phyloP scores from a whole-genome alignment of 345 rosid species.

The Mercurialis annua region DNA sequence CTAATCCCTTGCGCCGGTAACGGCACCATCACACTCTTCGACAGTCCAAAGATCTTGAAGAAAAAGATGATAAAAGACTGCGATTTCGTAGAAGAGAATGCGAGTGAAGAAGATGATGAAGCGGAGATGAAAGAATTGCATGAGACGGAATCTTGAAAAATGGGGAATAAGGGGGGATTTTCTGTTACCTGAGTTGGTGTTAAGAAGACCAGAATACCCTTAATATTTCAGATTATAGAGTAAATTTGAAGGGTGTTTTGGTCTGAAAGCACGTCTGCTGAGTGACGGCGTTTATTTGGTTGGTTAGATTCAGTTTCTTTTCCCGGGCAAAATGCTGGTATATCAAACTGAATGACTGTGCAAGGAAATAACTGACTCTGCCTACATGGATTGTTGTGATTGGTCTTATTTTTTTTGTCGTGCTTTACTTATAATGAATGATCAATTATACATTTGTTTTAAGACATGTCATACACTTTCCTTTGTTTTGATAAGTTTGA shows the following conservation, averaged over 20 bases:
- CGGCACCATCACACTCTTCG: slow-evolving; percentile 33
- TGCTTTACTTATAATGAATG: too few species aligned
- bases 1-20: slow-evolving; percentile 42
- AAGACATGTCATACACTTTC: too few species aligned
- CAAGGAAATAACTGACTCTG: too few species aligned
- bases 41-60: slow-evolving; percentile 18
- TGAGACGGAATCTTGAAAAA: slow-evolving; percentile 27
- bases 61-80: slow-evolving; percentile 40
- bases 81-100: slow-evolving; percentile 27
- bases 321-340: slow-evolving; percentile 18
- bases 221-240: too few species aligned
- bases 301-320: slow-evolving; percentile 14
- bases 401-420: too few species aligned
- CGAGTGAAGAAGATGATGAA: slow-evolving; percentile 36
- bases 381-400: too few species aligned
- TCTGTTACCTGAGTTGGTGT: background rate
- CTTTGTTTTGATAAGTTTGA: too few species aligned
- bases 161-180: slow-evolving; percentile 19
- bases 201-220: slow-evolving; percentile 9
- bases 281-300: background rate
- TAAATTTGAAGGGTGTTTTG: background rate
- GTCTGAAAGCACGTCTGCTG: background rate
- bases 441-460: too few species aligned
- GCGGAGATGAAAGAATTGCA: slow-evolving; percentile 37
- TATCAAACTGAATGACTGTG: too few species aligned